phyloP scores from a whole-genome alignment of 2,329 filamentous ascomycete species.

The Fusarium poae region DNA sequence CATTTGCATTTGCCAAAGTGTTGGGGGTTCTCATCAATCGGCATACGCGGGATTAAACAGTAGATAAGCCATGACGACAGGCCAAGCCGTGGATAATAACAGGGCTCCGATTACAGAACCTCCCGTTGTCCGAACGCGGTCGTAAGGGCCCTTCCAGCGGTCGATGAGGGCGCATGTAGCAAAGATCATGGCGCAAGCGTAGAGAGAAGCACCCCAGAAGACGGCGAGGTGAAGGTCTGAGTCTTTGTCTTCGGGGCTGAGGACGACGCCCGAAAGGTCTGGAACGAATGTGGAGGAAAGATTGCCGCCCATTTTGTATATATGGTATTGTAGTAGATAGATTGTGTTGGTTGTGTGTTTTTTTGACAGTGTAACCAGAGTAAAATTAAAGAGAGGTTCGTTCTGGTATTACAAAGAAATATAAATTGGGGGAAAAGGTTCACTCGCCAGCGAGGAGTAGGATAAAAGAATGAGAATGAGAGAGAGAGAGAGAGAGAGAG shows the following conservation, averaged over 20 bases:
- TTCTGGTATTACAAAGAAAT: slow-evolving; percentile 5
- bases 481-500: too few relatives aligned
- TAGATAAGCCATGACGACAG: slow-evolving; percentile 54
- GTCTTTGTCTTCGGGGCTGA: slow-evolving; percentile 51
- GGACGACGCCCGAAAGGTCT: slow-evolving; percentile 54
- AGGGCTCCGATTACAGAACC: slow-evolving; percentile 51
- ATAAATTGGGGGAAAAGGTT: slow-evolving; percentile 8
- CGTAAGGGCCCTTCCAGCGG: slow-evolving; percentile 58
- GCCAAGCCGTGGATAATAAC: slow-evolving; percentile 55
- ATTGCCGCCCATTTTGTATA: slow-evolving; percentile 55
- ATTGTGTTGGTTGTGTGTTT: not conserved
- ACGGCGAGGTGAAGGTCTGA: slow-evolving; percentile 52
- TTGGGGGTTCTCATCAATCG: not conserved
- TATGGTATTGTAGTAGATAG: too few relatives aligned
- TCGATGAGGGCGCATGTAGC: slow-evolving; percentile 58
- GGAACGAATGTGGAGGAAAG: slow-evolving; percentile 56
- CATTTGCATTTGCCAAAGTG: slow-evolving; percentile 1
- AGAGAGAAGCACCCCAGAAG: slow-evolving; percentile 54
- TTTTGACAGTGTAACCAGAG: not conserved
- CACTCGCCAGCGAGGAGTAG: slow-evolving; percentile 46
- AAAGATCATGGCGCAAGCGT: slow-evolving; percentile 58
- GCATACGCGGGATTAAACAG: slow-evolving; percentile 39
- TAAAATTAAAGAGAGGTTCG: slow-evolving; percentile 15
- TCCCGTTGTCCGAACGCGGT: slow-evolving; percentile 50
- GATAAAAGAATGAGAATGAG: slow-evolving; percentile 25